Evolutionary conservation across 805 yeast genomes (phyloP).

Genomic region (Teunomyces lycoperdinae): DNA sequence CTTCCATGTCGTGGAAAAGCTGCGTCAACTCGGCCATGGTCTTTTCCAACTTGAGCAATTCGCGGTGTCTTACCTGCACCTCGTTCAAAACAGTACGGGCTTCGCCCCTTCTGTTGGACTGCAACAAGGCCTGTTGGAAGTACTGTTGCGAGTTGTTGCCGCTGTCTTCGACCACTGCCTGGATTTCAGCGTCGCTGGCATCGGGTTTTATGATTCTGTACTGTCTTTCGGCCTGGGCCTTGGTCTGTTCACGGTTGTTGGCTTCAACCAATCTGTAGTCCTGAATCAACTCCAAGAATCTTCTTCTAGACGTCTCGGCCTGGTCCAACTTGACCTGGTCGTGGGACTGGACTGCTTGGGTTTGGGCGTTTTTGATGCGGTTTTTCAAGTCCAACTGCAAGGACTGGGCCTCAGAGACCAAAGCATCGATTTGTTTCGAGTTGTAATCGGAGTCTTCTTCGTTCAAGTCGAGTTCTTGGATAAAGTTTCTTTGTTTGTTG

Average conservation of each 20-base stretch:
- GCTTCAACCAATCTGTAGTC: slow-evolving; percentile 85
- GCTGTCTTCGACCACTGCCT: slow-evolving; percentile 78
- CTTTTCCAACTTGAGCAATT: slow-evolving; percentile 89
- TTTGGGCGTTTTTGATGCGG: slow-evolving; percentile 75
- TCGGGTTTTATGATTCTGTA: slow-evolving; percentile 85
- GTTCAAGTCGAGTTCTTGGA: slow-evolving; percentile 41
- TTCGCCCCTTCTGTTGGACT: slow-evolving; percentile 87
- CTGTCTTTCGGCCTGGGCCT: slow-evolving; percentile 88
- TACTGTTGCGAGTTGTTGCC: slow-evolving; percentile 78
- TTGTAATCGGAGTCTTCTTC: slow-evolving; percentile 54
- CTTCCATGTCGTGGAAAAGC: slow-evolving; percentile 94
- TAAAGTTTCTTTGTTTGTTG: slow-evolving; percentile 39
- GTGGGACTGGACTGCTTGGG: slow-evolving; percentile 50
- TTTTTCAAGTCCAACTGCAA: slow-evolving; percentile 72
- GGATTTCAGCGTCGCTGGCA: slow-evolving; percentile 79
- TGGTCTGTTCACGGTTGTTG: slow-evolving; percentile 77
- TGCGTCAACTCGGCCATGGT: slow-evolving; percentile 95
- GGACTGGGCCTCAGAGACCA: slow-evolving; percentile 74
- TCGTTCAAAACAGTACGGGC: slow-evolving; percentile 93
- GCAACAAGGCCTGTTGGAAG: slow-evolving; percentile 87
- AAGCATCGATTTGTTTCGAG: slow-evolving; percentile 72
- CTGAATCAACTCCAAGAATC: slow-evolving; percentile 82
- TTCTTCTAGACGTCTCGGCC: slow-evolving; percentile 82
- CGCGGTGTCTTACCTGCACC: slow-evolving; percentile 94
- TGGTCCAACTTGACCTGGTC: slow-evolving; percentile 85